Base-by-base conservation (phyloP, 1,284 basidiomycete species). In the Xanthoconium separans region DNA sequence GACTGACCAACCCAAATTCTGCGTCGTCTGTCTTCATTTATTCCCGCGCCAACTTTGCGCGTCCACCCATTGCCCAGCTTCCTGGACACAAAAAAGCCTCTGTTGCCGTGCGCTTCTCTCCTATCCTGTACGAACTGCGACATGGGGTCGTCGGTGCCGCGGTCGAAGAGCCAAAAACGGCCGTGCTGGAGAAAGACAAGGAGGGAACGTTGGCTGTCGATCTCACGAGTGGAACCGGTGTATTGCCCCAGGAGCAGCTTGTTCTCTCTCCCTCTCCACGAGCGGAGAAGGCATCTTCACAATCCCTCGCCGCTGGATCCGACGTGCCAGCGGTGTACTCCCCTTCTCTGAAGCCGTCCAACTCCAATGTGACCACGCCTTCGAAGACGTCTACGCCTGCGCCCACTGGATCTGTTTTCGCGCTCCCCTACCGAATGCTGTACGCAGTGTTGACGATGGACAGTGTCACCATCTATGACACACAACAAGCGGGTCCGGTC, bases 371-470 rank as follows among this genome's bases (percentile, higher is more conserved):
- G 13, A 80, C 83, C n/a, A 39, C 55, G 8, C 20, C 60, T 34
- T 69, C 64, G 7, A 84, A 81, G 60, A 78, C 82, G 1, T 69
- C 79, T 3, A 81, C 80, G 0, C 81, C 71, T 5, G 57, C 59
- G 16, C 54, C 66, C 1, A 65, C 55, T 64, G 77, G 77, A 16
- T 85, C 87, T 27, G 78, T 97, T 8, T 97, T 99, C 69, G 85
- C 91, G 12, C 73, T 98, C 48, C 93, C 95, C 1, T 98, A 98
- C 70, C 82, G 96, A 44, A 93, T 98, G 87, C 73, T 98, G 41
- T 99, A 93, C 67, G 95, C 97, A 0, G 93, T 99, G 10, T 92
- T 95, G 42, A 98, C 96, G 24, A 97, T 95, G 83, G 96, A 99
- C 70, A 90, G 92, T 1, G 87, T 99, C 22, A 83, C 93, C 51